Conservation (phyloP, 331 rosid species). For the Ulmus americana region DNA sequence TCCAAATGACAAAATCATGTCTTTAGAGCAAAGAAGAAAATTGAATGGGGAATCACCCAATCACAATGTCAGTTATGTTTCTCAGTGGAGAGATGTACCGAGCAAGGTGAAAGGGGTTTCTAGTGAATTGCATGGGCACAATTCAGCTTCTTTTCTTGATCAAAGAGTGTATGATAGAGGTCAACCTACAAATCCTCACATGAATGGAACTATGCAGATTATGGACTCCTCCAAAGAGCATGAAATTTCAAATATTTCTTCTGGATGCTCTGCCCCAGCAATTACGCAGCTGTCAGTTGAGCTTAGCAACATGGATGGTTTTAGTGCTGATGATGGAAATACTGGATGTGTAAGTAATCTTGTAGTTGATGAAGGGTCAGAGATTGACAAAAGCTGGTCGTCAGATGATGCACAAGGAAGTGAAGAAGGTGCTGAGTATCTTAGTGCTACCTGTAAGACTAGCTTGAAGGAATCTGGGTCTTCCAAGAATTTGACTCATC, state of each 20-base stretch:
- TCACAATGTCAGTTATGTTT: conserved; percentile 27
- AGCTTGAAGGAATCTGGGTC: conserved; percentile 26
- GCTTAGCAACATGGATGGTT: conserved; percentile 39
- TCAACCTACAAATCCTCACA: conserved; percentile 32
- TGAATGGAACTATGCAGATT: conserved; percentile 20
- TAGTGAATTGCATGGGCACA: conserved; percentile 29
- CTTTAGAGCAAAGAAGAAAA: conserved; percentile 29
- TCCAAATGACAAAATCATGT: conserved; percentile 17
- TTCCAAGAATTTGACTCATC: conserved; percentile 28
- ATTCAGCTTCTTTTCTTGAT: conserved; percentile 29
- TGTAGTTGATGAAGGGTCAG: conserved; percentile 52
- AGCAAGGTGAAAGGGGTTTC: conserved; percentile 40
- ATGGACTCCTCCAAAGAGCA: conserved; percentile 33
- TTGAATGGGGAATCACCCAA: conserved; percentile 19
- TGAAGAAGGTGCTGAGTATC: conserved; percentile 36
- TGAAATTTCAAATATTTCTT: conserved; percentile 45
- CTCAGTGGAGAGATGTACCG: conserved; percentile 66
- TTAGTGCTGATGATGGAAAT: conserved; percentile 33
- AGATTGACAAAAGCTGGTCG: conserved; percentile 44
- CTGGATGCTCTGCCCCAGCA: conserved; percentile 48
- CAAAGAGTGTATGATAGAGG: conserved; percentile 26
- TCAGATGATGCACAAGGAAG: conserved; percentile 47
- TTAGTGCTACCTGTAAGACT: conserved; percentile 29
- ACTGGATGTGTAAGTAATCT: conserved; percentile 34
- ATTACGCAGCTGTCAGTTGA: conserved; percentile 41